These are phyloP conservation scores for Fulvia fulva DNA, from an alignment of 2,329 filamentous ascomycete genomes.

Conservation along the genomic window DNA sequence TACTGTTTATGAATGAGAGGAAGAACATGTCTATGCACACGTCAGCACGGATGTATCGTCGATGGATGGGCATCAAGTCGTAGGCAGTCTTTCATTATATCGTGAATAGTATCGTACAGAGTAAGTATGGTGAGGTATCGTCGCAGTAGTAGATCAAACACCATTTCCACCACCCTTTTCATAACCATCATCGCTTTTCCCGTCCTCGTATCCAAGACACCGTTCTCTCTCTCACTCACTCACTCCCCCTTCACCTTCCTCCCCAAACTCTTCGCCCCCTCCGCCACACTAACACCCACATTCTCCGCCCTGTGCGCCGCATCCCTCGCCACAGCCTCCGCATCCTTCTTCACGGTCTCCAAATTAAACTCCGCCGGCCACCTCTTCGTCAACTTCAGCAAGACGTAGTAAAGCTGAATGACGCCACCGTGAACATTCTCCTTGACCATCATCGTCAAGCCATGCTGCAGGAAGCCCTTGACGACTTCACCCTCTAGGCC, in stretches of 20 bases:
- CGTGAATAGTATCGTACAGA: neutral
- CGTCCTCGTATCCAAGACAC: too few species aligned
- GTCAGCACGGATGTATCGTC: neutral
- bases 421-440: conserved; percentile 69
- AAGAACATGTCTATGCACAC: too few species aligned
- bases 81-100: neutral
- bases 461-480: conserved; percentile 81
- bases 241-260: conserved; percentile 14
- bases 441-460: conserved; percentile 83
- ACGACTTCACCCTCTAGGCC: conserved; percentile 72
- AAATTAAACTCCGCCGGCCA: conserved; percentile 42
- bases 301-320: conserved; percentile 30
- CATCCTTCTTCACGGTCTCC: conserved; percentile 18
- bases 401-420: conserved; percentile 65
- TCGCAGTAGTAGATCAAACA: too few species aligned
- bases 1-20: too few species aligned
- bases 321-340: conserved; percentile 22
- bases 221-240: neutral
- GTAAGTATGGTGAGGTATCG: neutral
- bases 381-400: conserved; percentile 48
- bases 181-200: too few species aligned
- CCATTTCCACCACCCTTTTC: too few species aligned
- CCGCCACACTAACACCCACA: conserved; percentile 16
- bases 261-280: conserved; percentile 21
- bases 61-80: neutral